Evolutionary conservation across 768 basidiomycete species (phyloP), one percentile per base, ranked within the genome.

Genomic region (Leccinum broughii): DNA sequence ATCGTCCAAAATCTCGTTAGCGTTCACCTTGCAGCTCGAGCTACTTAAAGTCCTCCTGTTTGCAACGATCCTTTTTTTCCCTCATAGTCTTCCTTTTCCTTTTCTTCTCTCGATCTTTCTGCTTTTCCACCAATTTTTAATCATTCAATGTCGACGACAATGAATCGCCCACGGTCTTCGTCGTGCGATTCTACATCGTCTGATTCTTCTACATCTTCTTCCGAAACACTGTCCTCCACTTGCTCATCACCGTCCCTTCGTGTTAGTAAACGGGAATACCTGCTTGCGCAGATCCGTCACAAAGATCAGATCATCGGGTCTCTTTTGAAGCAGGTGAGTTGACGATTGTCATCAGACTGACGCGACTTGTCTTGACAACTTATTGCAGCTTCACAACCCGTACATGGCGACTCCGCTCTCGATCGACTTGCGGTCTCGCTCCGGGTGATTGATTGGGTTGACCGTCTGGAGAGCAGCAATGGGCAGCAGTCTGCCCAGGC

Each of bases 301-400:
- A 94, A 94, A 77, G 92, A 94, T 76, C 80, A 85, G 20, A 88
- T 93, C 65, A 93, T 94, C 65, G 89, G 92, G 63, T 89, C 86
- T 14, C 83, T 93, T 14, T 81, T 94, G 64, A 92, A 92, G 70
- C 90, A 93, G 79, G 90, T 87, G 34, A 14, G 79, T 72, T 1
- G 6, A 44, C 6, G 20, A 2, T 49, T 51, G 4, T 37, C 14
- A 4, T 51, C 13, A 1, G 4, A 17, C 0, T 50, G 8, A 4
- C 22, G 30, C 9, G 4, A 44, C 46, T 56, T 32, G 30, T 35
- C 8, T 51, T 62, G 37, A 68, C 34, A 34, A 49, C 13, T 2
- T 11, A 3, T 9, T 51, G 2, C 37, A 72, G 51, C 72, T 92
- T 32, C 90, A 92, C 65, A 92, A 92, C 63, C 90, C 90, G 2